phyloP scores from a whole-genome alignment of 1,284 basidiomycete genomes.

The Gymnopus androsaceus region DNA sequence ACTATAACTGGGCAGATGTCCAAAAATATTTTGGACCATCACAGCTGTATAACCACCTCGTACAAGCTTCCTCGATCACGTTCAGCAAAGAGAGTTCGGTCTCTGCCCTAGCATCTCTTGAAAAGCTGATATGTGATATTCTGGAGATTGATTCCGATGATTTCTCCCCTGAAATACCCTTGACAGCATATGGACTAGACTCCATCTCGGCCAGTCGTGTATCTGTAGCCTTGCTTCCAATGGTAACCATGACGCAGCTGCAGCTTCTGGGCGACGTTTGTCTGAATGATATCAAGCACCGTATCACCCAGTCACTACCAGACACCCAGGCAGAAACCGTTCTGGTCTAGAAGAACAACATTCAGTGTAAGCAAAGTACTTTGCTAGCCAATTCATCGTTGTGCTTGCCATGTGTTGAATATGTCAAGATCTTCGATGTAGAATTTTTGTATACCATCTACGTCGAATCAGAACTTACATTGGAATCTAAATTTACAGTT shows the following conservation, averaged over 20 bases:
- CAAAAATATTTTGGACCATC: neutral
- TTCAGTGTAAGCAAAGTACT: too few relatives aligned
- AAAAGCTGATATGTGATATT: neutral
- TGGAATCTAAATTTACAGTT: too few relatives aligned
- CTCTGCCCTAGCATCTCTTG: neutral
- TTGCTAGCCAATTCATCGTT: too few relatives aligned
- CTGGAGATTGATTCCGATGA: constrained; percentile 5
- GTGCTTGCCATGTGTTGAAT: too few relatives aligned
- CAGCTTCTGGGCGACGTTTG: too few relatives aligned
- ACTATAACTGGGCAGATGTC: constrained; percentile 19
- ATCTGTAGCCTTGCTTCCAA: neutral
- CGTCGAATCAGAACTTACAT: too few relatives aligned
- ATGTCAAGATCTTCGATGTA: too few relatives aligned
- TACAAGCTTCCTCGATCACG: neutral
- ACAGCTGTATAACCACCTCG: neutral
- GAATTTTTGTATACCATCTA: too few relatives aligned
- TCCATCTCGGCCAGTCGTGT: constrained; percentile 11
- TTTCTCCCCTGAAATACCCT: constrained; percentile 7
- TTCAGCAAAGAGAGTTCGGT: neutral
- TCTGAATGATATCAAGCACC: too few relatives aligned
- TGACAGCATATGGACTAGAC: constrained; percentile 15
- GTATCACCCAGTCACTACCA: too few relatives aligned
- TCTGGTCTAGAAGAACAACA: too few relatives aligned
- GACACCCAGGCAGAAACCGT: too few relatives aligned
- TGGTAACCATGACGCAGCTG: constrained; percentile 4